phyloP scores from a whole-genome alignment of 345 rosid genomes.

The Eucalyptus curtisii region DNA sequence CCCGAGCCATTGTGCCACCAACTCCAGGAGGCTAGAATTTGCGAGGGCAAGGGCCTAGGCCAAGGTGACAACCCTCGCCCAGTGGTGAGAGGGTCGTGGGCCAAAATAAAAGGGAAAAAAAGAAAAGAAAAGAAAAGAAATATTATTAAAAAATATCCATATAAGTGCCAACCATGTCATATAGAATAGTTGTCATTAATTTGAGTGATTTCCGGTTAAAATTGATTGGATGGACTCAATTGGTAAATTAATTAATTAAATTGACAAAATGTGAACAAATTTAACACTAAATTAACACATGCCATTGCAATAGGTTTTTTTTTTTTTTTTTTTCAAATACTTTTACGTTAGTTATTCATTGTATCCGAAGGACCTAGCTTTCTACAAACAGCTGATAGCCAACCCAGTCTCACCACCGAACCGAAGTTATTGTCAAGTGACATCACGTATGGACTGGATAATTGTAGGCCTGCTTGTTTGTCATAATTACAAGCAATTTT shows the following conservation, averaged over 20 bases:
- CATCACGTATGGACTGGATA: background rate
- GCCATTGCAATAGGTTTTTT: rapidly evolving
- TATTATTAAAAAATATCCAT: rapidly evolving
- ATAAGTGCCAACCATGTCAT: rapidly evolving
- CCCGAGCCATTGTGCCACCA: no score
- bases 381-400: background rate
- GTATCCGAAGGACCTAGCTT: background rate
- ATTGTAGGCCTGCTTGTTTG: background rate
- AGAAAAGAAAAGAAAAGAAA: rapidly evolving
- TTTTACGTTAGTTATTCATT: background rate
- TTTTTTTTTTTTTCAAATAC: rapidly evolving
- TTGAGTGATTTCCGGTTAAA: rapidly evolving
- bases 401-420: background rate
- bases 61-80: rapidly evolving
- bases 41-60: no score
- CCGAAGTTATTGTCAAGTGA: background rate
- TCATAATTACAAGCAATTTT: background rate
- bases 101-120: rapidly evolving
- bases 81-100: rapidly evolving
- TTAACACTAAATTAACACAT: no score
- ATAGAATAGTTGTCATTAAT: no score
- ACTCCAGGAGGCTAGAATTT: no score
- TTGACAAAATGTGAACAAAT: no score
- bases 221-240: rapidly evolving
- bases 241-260: no score